Percentiles rank a stretch among this genome's conserved stretches.
These are phyloP conservation scores for Clitocybe nebularis DNA, from an alignment of 1,284 basidiomycete genomes.

Conservation along the genomic window DNA sequence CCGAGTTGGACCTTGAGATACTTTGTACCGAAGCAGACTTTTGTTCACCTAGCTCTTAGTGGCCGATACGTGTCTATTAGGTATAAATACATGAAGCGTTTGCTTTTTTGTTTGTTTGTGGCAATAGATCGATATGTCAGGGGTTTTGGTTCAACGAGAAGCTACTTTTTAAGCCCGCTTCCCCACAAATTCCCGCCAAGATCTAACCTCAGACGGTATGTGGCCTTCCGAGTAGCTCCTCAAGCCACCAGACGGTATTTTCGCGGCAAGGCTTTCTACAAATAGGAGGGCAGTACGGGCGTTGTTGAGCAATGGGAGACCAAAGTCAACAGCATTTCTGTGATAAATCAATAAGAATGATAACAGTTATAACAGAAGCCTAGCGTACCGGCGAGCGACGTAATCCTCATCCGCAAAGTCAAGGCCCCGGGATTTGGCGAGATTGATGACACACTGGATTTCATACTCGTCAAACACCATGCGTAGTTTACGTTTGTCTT, in stretches of 20 bases:
- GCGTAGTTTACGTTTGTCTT: slow-evolving; percentile 94
- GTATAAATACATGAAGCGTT: too few relatives aligned
- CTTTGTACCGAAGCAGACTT: slow-evolving; percentile 51
- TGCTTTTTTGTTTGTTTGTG: too few relatives aligned
- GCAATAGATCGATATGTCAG: too few relatives aligned
- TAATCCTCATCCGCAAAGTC: slow-evolving; percentile 93
- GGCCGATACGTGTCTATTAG: too few relatives aligned
- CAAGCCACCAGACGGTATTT: slow-evolving; percentile 84
- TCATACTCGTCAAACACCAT: slow-evolving; percentile 94
- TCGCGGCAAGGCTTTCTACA: slow-evolving; percentile 86
- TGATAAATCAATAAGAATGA: slow-evolving; percentile 11
- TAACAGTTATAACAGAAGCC: slow-evolving; percentile 3
- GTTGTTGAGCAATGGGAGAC: slow-evolving; percentile 88
- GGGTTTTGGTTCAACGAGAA: too few relatives aligned
- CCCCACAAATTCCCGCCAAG: slow-evolving; percentile 87
- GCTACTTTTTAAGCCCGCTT: slow-evolving; percentile 43
- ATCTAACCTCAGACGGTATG: slow-evolving; percentile 91
- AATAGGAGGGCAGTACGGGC: slow-evolving; percentile 86
- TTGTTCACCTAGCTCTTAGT: too few relatives aligned
- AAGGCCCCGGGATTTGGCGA: slow-evolving; percentile 79
- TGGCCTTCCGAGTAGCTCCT: slow-evolving; percentile 83
- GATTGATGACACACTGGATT: slow-evolving; percentile 94
- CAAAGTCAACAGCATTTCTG: slow-evolving; percentile 91
- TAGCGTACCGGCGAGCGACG: slow-evolving; percentile 77
- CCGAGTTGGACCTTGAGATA: slow-evolving; percentile 42